Evolutionary conservation across 1,284 basidiomycete genomes (phyloP), one percentile per base, ranked within the genome.

Genomic region (Gomphus bonarii): DNA sequence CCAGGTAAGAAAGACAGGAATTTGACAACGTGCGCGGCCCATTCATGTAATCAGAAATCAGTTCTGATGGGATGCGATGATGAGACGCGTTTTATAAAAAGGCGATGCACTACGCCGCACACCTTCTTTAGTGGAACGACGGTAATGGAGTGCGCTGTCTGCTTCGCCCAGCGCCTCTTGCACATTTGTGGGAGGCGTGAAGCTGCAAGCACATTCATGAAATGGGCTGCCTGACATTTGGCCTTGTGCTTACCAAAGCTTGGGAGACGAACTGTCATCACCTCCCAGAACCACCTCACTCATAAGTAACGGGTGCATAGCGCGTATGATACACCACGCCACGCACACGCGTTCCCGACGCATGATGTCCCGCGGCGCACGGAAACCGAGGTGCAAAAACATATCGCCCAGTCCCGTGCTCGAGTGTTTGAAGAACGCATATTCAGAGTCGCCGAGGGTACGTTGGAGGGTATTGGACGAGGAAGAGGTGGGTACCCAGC

Each of bases 11-110:
- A 36, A 76, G 73, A 6, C 71, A 65, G 0, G 63, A 51, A 54
- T 74, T 69, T 16, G 72, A 73, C 1, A 78, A 68, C 3, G 64
- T 65, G 11, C 71, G 64, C 6, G 67, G 61, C 0, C 71, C 70
- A 58, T 71, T 71, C 35, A 72, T 64, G 58, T 72, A 71, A 1
- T 47, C 20, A 50, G 63, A 57, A 54, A 71, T 65, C 28, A 71
- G 60, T 42, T 63, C 67, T 65, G 57, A 60, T 40, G 35, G n/a
- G 57, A 52, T 40, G 35, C 20, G 57, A 48, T 48, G 14, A 46
- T 50, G 18, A 55, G 58, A 5, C 63, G 52, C 4, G n/a, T 35
- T 49, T 10, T 10, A 3, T 8, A 35, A 35, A 47, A 36, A 12
- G 18, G 9, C 2, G 43, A 30, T 25, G 22, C 7, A 10, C 14